These are phyloP conservation scores for Tylopilus intermedius DNA, from an alignment of 768 basidiomycete species.

Conservation along the genomic window DNA sequence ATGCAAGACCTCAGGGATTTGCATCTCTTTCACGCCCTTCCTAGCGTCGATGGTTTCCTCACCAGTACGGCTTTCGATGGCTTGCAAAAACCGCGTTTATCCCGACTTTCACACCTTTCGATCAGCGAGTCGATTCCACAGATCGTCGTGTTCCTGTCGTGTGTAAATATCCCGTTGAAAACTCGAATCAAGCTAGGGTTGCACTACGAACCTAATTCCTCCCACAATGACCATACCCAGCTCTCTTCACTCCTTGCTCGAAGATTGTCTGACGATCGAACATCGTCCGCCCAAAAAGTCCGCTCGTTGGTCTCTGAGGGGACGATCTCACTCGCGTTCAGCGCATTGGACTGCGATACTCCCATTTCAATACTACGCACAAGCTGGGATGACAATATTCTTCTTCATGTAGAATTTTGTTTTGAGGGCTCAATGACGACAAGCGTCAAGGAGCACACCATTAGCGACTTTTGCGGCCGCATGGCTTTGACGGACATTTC, in stretches of 20 bases:
- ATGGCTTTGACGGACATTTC: neutral
- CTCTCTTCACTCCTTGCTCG: neutral
- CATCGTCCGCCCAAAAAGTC: neutral
- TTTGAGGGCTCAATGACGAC: neutral
- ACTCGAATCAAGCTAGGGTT: neutral
- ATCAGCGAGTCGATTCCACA: slow-evolving; percentile 7
- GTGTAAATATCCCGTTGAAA: slow-evolving; percentile 1
- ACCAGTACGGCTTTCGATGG: neutral
- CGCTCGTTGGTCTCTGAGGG: neutral
- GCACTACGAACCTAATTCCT: no score
- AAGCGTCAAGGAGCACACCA: neutral
- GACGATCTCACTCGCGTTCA: neutral
- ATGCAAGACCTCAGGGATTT: slow-evolving; percentile 34
- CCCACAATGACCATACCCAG: neutral
- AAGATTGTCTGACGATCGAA: neutral
- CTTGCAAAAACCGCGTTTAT: neutral
- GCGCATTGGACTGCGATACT: neutral
- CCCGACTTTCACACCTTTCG: slow-evolving; percentile 7
- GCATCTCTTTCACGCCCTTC: slow-evolving; percentile 17
- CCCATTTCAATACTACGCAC: accelerated
- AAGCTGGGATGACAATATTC: neutral
- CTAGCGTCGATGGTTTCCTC: neutral
- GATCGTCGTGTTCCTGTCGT: slow-evolving; percentile 5
- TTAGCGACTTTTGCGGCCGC: neutral
- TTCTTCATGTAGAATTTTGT: neutral